Base-by-base conservation (phyloP, 192 early-diverging fungal species). In the Dissophora globulifera region DNA sequence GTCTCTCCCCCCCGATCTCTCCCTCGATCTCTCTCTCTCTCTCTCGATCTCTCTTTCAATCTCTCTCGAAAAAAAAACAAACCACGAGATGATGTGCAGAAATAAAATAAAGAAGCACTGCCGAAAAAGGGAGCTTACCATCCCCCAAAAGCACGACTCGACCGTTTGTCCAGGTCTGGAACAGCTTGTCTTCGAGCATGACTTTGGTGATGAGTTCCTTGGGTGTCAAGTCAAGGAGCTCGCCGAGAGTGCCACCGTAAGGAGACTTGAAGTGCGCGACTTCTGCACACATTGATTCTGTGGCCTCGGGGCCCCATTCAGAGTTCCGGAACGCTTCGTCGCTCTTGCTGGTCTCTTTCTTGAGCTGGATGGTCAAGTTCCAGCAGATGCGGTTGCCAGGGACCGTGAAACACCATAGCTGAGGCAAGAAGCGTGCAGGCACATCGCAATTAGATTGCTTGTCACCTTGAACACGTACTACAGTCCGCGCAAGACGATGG, bases 71-170 rank as follows among this genome's bases (percentile, higher is more conserved):
- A n/a, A n/a, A 35, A 35, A 31, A n/a, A 7, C 31, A 15, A 20
- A 8, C 3, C 16, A 13, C 38, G 38, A 40, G 13, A 40, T 40
- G 8, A 40, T 40, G 8, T 40, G 38, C 38, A 40, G 38, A 10
- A 7, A 13, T n/a, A 31, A 35, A 16, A 27, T n/a, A 54, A 12
- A 51, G 11, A 23, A 1, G 50, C 20, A 12, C 6, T 1, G 22
- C 30, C 19, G 38, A 3, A 8, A 56, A 41, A 41, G n/a, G 22
- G 20, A 19, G 2, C 56, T 59, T 59, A 59, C 58, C 58, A 32
- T 59, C 58, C 2, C 58, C 58, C 1, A 59, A 31, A 31, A 59
- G 58, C 27, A 59, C 58, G 7, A 26, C 17, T 31, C 58, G 12
- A 8, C 58, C 58, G 42, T 27, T 27, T n/a, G 23, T 25, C 58